Base-by-base conservation (phyloP, 495 filamentous ascomycete genomes). In the Aspergillus sclerotiicarbonarius region DNA sequence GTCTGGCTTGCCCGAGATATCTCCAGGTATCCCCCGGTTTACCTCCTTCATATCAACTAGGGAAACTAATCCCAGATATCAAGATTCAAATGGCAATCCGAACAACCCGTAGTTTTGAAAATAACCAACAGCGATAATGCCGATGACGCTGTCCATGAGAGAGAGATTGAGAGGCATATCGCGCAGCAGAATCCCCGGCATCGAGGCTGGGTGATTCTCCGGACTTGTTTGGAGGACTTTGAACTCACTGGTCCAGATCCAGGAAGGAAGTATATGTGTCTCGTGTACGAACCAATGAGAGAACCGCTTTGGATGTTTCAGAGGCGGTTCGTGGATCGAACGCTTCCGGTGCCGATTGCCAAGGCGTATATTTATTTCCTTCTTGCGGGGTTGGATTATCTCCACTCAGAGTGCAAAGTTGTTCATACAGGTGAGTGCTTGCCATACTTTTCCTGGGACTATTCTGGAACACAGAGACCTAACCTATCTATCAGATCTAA, bases 301-400 rank as follows among this genome's bases (percentile, higher is more conserved):
- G 64, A 67, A 45, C 60, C 67, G 4, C 2, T 69, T 0, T 71
- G 62, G 64, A 18, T 70, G 49, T 67, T 68, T 31, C 61, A 67
- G 45, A 54, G 59, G 20, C 69, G 62, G 10, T 65, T 69, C 41
- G 58, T 57, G n/a, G 54, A 64, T 55, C 0, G 43, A 12, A 58
- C 15, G 35, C 5, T 67, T 30, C 63, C 69, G 39, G 41, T 64
- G 9, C 59, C 57, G 0, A 48, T 74, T 21, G 50, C 54, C 6
- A 75, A 76, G 56, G 29, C 56, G 1, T 72, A 76, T 39, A 54
- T 76, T 1, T 46, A 35, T 18, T 54, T 71, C 16, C 55, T 78
- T 5, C 65, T 78, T 18, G 54, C 44, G 3, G 73, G 66, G 12
- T 68, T 77, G n/a, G 67, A 77, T 37, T 75, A 71, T 62, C 65